Evolutionary conservation across 2,329 filamentous ascomycete species (phyloP).

Genomic region (Hymenoscyphus scutula): DNA sequence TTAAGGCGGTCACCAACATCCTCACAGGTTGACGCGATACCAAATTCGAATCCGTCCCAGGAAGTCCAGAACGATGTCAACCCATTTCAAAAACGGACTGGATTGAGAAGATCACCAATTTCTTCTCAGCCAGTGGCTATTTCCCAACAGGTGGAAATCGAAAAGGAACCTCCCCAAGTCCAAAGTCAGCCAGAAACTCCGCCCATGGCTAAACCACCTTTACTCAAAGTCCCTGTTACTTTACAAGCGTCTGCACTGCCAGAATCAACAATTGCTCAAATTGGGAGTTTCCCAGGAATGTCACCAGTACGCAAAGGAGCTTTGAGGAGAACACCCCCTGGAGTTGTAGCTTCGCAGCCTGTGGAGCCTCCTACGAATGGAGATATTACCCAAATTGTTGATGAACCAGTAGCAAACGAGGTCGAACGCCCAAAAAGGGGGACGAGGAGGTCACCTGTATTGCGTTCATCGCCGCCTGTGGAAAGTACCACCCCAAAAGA

Average conservation of each 20-base stretch:
- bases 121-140: constrained; percentile 4
- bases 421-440: neutral
- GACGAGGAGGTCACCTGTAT: neutral
- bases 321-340: constrained; percentile 17
- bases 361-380: neutral
- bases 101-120: constrained; percentile 18
- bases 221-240: neutral
- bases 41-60: constrained; percentile 15
- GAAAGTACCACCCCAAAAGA: neutral
- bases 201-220: neutral
- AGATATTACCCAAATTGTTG: neutral
- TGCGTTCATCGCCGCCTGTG: neutral
- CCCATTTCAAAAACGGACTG: constrained; percentile 16
- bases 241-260: neutral
- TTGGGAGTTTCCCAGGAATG: neutral
- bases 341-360: constrained; percentile 2
- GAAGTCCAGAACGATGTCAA: constrained; percentile 7
- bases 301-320: constrained; percentile 12
- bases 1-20: constrained; percentile 29
- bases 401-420: neutral
- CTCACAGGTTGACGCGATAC: constrained; percentile 3
- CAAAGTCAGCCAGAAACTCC: neutral
- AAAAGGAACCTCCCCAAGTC: constrained; percentile 8
- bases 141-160: neutral
- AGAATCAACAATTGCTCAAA: neutral